A percentile compares a stretch with the other conserved stretches of the same genome.
phyloP scores from a whole-genome alignment of 495 filamentous ascomycete genomes.

The Lasiosphaeria ovina region DNA sequence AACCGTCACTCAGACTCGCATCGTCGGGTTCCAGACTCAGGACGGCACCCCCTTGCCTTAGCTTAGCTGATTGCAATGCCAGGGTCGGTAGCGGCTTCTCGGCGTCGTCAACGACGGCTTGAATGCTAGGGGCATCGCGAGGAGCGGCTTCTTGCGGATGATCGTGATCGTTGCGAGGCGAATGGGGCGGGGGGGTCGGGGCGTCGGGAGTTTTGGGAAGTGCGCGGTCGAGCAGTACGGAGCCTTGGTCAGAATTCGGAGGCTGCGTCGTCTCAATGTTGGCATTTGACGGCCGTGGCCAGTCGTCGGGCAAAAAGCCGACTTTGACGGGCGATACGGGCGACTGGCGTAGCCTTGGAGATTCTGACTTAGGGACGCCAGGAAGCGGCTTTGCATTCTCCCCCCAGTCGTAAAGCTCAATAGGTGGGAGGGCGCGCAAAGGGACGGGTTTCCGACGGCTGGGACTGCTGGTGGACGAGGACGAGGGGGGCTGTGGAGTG shows the following conservation, averaged over 20 bases:
- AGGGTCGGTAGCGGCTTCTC: slow-evolving; percentile 18
- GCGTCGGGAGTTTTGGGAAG: slow-evolving; percentile 37
- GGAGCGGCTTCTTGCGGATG: slow-evolving; percentile 4
- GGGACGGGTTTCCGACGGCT: slow-evolving; percentile 43
- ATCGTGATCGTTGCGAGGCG: slow-evolving; percentile 27
- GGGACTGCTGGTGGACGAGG: slow-evolving; percentile 37
- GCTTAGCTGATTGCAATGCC: slow-evolving; percentile 9
- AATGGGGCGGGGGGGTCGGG: slow-evolving; percentile 39
- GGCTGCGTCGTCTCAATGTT: slow-evolving; percentile 37
- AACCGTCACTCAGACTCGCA: slow-evolving; percentile 32
- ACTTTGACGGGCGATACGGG: slow-evolving; percentile 43
- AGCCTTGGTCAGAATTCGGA: slow-evolving; percentile 9
- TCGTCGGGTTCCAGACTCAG: slow-evolving; percentile 31
- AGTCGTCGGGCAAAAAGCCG: slow-evolving; percentile 43
- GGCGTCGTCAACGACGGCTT: slow-evolving; percentile 4
- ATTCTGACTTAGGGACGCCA: slow-evolving; percentile 27
- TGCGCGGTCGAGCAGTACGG: slow-evolving; percentile 26
- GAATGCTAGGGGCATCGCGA: slow-evolving; percentile 10
- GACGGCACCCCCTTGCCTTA: slow-evolving; percentile 13
- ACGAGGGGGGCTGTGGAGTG: slow-evolving; percentile 30
- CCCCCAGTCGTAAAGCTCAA: slow-evolving; percentile 36
- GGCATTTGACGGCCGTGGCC: slow-evolving; percentile 40
- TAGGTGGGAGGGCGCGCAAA: slow-evolving; percentile 28
- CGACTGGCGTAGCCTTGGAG: slow-evolving; percentile 36
- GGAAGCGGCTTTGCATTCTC: slow-evolving; percentile 35